phyloP scores from a whole-genome alignment of 371 early-diverging fungal species.

The Amoeboaphelidium protococcarum region DNA sequence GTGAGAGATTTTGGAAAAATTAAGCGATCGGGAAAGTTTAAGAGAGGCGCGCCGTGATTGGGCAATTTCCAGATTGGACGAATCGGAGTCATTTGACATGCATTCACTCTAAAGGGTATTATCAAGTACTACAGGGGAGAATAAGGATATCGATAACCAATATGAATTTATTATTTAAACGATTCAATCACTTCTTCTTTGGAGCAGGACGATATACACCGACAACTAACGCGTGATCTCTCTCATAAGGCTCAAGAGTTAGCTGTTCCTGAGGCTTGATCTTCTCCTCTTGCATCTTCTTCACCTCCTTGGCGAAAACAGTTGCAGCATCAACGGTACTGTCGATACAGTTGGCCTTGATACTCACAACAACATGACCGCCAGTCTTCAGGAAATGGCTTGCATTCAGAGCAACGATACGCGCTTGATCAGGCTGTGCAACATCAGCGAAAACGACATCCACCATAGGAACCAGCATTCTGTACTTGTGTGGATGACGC shows the following conservation, averaged over 20 bases:
- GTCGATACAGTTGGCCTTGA: slow-evolving; percentile 99
- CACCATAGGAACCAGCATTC: slow-evolving; percentile 99
- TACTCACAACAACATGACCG: slow-evolving; percentile 95
- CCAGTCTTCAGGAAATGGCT: slow-evolving; percentile 96
- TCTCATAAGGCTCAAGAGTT: slow-evolving; percentile 98
- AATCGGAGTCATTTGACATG: too few species aligned
- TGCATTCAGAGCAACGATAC: slow-evolving; percentile 97
- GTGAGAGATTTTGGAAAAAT: too few species aligned
- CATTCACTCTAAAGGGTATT: too few species aligned
- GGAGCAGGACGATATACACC: slow-evolving; percentile 23
- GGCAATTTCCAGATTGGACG: too few species aligned
- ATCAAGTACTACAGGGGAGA: too few species aligned
- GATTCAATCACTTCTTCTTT: background rate
- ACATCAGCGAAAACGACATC: slow-evolving; percentile 99
- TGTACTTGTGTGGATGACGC: slow-evolving; percentile 98
- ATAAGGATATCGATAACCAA: too few species aligned
- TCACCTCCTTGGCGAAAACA: slow-evolving; percentile 98
- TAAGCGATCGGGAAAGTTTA: too few species aligned
- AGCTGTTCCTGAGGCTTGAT: slow-evolving; percentile 99
- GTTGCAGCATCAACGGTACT: slow-evolving; percentile 92
- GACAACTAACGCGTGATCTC: slow-evolving; percentile 98
- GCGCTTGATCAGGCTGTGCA: slow-evolving; percentile 99
- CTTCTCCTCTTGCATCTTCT: slow-evolving; percentile 91
- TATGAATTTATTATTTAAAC: background rate
- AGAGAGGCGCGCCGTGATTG: too few species aligned